Evolutionary conservation across 2,329 filamentous ascomycete species (phyloP).

Genomic region (Sarocladium brachiariae): DNA sequence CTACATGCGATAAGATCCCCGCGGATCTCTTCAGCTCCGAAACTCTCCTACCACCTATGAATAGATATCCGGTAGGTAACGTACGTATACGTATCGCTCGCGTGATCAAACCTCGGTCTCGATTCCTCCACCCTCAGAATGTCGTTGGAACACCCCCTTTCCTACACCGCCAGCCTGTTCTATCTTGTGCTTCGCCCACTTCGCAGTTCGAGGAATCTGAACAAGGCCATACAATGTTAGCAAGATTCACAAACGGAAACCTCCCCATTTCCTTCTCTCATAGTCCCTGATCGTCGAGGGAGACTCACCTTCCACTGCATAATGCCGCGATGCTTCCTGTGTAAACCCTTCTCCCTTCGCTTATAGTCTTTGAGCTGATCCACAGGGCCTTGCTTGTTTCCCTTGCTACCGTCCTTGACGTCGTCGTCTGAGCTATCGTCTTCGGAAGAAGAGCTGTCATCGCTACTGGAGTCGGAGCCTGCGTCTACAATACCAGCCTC

Average conservation of each 20-base stretch:
- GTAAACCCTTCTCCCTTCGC: conserved; percentile 50
- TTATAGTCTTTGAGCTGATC: conserved; percentile 54
- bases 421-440: conserved; percentile 32
- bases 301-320: conserved; percentile 60
- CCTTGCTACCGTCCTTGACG: conserved; percentile 27
- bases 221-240: not conserved
- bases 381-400: conserved; percentile 36
- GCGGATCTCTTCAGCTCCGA: too few relatives aligned
- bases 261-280: too few relatives aligned
- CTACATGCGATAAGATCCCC: too few relatives aligned
- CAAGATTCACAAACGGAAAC: not conserved
- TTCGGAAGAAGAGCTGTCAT: conserved; percentile 22
- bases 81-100: too few relatives aligned
- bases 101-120: conserved; percentile 59
- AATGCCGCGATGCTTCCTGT: conserved; percentile 59
- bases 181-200: conserved; percentile 46
- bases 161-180: conserved; percentile 53
- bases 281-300: too few relatives aligned
- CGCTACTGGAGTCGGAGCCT: conserved; percentile 21
- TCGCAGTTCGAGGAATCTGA: conserved; percentile 37
- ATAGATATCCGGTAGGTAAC: too few relatives aligned
- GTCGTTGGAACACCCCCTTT: conserved; percentile 50
- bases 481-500: conserved; percentile 28
- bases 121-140: conserved; percentile 50
- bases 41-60: not conserved